Base-by-base conservation (phyloP, 2,329 filamentous ascomycete genomes). In the Aplosporella prunicola region DNA sequence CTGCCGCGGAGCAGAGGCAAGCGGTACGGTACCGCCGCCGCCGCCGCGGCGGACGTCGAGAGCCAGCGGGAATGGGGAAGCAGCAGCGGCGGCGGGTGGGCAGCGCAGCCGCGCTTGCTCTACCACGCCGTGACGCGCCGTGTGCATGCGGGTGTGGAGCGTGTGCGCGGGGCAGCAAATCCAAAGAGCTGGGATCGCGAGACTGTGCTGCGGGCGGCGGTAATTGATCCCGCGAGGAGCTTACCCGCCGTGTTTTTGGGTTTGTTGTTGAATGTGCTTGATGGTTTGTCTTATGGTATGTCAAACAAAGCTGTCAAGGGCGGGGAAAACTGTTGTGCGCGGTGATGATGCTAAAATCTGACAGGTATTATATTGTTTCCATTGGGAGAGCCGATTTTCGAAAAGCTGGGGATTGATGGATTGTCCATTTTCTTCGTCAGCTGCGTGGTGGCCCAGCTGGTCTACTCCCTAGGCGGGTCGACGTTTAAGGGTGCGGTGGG, bases 371-470 rank as follows among this genome's bases (percentile, higher is more conserved):
- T 95, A 51, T 64, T 98, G 9, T 98, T 98, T 47, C 91, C 91
- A 0, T 70, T 98, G 1, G 88, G 89, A 5, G 82, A 84, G 45
- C 77, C 84, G 6, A 73, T 94, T 14, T 98, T 98, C 57, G 76
- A 81, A 18, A 74, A 81, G 44, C 75, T 96, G 5, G 91, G 89
- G 2, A 80, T 89, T 1, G 89, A 94, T 40, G 91, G 91, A 16
- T 94, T 98, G 39, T 94, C 91, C 1, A 95, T 98, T 62, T 98
- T 96, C 64, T 98, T 96, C 58, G 84, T 98, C 48, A 95, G 88
- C 69, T 95, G 88, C 40, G 94, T 98, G 45, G 74, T 96, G 26
- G 83, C 91, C 0, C 91, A 98, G 56, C 61, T 98, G 35, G 82
- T 86, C 11, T 96, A 89, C 56, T 95, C 89, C 0, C 71, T 72